Conservation (phyloP, 805 yeast species). For the Nakazawaea populi region DNA sequence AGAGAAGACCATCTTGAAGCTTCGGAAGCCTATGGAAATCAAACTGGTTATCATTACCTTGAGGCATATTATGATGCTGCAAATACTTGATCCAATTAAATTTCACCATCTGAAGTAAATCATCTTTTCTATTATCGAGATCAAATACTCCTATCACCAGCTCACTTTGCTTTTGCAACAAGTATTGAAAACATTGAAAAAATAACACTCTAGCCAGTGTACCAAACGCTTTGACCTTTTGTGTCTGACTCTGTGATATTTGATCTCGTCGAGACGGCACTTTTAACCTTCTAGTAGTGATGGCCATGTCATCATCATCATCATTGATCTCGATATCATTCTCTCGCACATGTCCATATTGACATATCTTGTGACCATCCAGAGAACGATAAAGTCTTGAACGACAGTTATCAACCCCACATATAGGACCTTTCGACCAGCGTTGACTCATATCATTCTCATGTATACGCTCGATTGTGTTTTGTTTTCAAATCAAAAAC, state of each 20-base stretch:
- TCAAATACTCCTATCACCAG: background rate
- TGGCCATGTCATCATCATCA: conserved; percentile 61
- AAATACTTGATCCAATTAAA: conserved; percentile 1
- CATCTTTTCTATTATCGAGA: background rate
- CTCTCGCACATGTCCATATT: conserved; percentile 84
- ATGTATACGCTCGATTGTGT: background rate
- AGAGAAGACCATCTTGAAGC: conserved; percentile 21
- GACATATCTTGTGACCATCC: conserved; percentile 82
- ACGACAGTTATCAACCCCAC: conserved; percentile 89
- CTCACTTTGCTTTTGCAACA: conserved; percentile 2
- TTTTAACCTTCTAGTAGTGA: conserved; percentile 49
- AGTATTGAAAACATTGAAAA: conserved; percentile 40
- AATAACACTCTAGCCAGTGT: conserved; percentile 36
- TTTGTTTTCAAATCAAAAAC: background rate
- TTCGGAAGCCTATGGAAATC: background rate
- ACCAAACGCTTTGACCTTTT: conserved; percentile 35
- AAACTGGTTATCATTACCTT: background rate
- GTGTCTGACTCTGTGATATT: conserved; percentile 17
- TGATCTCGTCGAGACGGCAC: conserved; percentile 33
- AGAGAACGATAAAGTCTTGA: conserved; percentile 65
- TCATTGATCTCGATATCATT: conserved; percentile 76
- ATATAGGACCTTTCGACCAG: conserved; percentile 71
- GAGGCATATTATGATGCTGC: background rate
- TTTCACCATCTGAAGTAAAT: background rate
- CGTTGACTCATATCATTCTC: conserved; percentile 14